Conservation (phyloP, 2,329 filamentous ascomycete species). For the Penicillium carneum region DNA sequence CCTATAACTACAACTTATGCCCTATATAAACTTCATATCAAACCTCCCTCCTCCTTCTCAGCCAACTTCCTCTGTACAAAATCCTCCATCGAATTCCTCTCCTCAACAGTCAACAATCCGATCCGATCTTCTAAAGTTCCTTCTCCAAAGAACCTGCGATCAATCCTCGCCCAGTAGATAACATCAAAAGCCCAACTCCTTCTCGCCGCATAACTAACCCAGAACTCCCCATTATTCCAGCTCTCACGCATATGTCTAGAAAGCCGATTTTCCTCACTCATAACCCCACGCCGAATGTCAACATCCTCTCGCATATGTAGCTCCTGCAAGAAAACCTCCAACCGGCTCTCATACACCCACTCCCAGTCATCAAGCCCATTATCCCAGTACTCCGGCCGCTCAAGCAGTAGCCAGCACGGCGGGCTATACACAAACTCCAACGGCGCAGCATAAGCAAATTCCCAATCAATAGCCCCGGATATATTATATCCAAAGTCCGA, state of each 20-base stretch:
- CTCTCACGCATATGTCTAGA: slow-evolving; percentile 30
- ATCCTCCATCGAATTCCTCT: slow-evolving; percentile 27
- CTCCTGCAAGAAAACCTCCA: slow-evolving; percentile 26
- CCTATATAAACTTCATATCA: not conserved
- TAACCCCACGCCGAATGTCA: not conserved
- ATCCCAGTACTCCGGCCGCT: too few species aligned
- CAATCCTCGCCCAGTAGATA: slow-evolving; percentile 25
- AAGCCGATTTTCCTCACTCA: not conserved
- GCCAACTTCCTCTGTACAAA: slow-evolving; percentile 31
- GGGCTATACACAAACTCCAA: too few species aligned
- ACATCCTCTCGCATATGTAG: slow-evolving; percentile 8
- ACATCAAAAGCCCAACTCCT: slow-evolving; percentile 35
- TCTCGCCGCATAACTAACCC: slow-evolving; percentile 34
- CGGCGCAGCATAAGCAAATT: not conserved
- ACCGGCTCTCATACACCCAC: too few species aligned
- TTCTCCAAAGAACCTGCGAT: slow-evolving; percentile 36
- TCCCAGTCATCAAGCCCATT: too few species aligned
- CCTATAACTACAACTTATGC: too few species aligned
- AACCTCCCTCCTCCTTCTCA: not conserved
- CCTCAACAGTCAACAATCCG: slow-evolving; percentile 27
- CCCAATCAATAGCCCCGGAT: slow-evolving; percentile 2
- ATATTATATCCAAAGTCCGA: not conserved
- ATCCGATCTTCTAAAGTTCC: slow-evolving; percentile 27
- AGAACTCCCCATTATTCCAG: slow-evolving; percentile 34
- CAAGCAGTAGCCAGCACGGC: too few species aligned